Percentiles rank a stretch among this genome's conserved stretches.
Conservation (phyloP, 148 eudicot species). For the Camellia granthamiana region DNA sequence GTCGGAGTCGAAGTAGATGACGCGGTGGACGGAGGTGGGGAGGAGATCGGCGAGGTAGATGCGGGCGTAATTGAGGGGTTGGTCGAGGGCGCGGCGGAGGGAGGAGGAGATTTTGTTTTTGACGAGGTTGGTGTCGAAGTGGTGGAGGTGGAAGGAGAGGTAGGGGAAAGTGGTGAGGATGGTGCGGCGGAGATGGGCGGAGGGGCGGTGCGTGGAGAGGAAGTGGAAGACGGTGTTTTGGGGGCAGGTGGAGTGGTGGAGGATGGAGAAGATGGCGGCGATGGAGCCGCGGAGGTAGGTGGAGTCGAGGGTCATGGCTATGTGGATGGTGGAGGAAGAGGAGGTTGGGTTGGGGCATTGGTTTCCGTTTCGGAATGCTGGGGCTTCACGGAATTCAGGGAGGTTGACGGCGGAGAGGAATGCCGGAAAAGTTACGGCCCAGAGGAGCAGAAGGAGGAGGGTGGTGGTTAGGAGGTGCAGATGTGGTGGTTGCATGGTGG, state of each 20-base stretch:
- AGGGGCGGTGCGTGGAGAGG: constrained; percentile 30
- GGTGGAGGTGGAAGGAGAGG: constrained; percentile 53
- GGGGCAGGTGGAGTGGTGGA: constrained; percentile 69
- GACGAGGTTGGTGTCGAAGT: constrained; percentile 50
- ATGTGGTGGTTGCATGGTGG: constrained; percentile 12
- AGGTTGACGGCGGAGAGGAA: constrained; percentile 12
- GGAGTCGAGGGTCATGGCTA: constrained; percentile 79
- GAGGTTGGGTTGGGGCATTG: constrained; percentile 25
- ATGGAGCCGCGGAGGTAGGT: constrained; percentile 82
- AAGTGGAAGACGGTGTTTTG: constrained; percentile 66
- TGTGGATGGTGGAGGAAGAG: constrained; percentile 51
- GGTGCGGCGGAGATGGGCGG: constrained; percentile 36
- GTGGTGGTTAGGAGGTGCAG: constrained; percentile 21
- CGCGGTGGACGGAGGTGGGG: constrained; percentile 45
- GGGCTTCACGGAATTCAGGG: constrained; percentile 62
- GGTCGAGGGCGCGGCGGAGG: constrained; percentile 68
- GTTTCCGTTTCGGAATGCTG: constrained; percentile 55
- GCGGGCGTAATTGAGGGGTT: constrained; percentile 80
- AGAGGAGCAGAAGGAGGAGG: constrained; percentile 19
- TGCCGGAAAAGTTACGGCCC: not conserved
- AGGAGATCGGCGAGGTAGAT: constrained; percentile 71
- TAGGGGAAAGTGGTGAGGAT: constrained; percentile 62
- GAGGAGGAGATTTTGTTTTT: constrained; percentile 55
- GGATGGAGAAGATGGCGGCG: constrained; percentile 70
- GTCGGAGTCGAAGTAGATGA: constrained; percentile 79